A percentile compares a stretch with the other conserved stretches of the same genome.
These are phyloP conservation scores for Mucor indicus DNA, from an alignment of 371 early-diverging fungal species.

Conservation along the genomic window DNA sequence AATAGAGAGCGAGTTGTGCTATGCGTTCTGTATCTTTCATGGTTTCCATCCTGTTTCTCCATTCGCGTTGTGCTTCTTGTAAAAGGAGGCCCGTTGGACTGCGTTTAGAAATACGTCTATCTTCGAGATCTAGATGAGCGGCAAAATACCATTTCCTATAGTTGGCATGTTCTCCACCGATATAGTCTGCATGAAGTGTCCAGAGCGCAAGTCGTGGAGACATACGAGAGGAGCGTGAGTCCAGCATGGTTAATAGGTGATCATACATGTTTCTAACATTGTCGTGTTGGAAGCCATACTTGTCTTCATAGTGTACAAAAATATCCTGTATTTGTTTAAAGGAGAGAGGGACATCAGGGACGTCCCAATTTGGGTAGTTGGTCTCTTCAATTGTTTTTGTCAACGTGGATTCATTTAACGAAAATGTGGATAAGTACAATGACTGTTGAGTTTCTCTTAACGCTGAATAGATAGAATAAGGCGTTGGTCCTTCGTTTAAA, in stretches of 20 bases:
- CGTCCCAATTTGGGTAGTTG: conserved; percentile 14
- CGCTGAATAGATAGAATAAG: conserved; percentile 6
- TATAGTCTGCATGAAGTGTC: conserved; percentile 82
- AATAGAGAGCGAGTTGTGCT: conserved; percentile 74
- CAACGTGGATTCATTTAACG: neutral
- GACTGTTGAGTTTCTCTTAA: neutral
- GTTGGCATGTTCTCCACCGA: conserved; percentile 86
- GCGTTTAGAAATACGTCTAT: conserved; percentile 16
- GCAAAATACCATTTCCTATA: conserved; percentile 87
- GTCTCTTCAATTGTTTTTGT: neutral
- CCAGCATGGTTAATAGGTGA: conserved; percentile 71
- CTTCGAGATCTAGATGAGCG: conserved; percentile 71
- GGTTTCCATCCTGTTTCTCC: conserved; percentile 70
- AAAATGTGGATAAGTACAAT: too few relatives aligned
- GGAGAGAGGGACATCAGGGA: conserved; percentile 2
- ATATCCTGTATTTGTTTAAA: conserved; percentile 59
- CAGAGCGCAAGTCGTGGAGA: conserved; percentile 68
- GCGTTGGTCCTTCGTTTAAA: neutral
- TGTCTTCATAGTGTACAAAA: conserved; percentile 59
- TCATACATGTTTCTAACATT: conserved; percentile 74
- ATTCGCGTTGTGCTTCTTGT: conserved; percentile 67
- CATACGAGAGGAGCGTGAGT: conserved; percentile 83
- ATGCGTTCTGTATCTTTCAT: conserved; percentile 68
- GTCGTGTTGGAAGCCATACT: conserved; percentile 81
- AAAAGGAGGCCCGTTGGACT: conserved; percentile 33